phyloP scores from a whole-genome alignment of 2,329 filamentous ascomycete species.

The Alternaria triticina region DNA sequence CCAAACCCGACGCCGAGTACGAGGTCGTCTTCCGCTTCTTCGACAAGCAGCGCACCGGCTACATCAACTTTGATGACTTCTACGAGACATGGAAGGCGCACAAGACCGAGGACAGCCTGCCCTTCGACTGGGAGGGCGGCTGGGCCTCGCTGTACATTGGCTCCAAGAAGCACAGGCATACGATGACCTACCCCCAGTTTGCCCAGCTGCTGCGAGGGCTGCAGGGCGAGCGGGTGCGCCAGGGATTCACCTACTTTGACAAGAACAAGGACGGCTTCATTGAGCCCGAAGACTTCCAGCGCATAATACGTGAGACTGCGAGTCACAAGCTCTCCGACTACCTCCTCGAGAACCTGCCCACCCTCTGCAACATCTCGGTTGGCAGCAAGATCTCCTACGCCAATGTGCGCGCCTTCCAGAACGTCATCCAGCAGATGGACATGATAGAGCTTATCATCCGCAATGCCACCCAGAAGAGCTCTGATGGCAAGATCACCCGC shows the following conservation, averaged over 20 bases:
- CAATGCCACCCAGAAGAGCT: conserved; percentile 81
- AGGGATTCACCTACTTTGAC: conserved; percentile 93
- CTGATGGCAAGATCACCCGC: conserved; percentile 90
- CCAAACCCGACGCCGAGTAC: conserved; percentile 96
- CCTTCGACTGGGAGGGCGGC: conserved; percentile 96
- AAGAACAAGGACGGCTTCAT: conserved; percentile 94
- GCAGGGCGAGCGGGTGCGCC: conserved; percentile 93
- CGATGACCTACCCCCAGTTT: conserved; percentile 95
- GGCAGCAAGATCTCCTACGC: conserved; percentile 96
- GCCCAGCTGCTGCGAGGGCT: conserved; percentile 96
- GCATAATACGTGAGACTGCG: conserved; percentile 91
- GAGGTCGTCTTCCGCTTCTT: conserved; percentile 98
- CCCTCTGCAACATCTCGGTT: conserved; percentile 91
- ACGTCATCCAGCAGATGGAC: conserved; percentile 97
- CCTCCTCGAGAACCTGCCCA: conserved; percentile 85
- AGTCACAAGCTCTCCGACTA: conserved; percentile 98
- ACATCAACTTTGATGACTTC: conserved; percentile 89
- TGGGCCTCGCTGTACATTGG: conserved; percentile 97
- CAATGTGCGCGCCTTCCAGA: conserved; percentile 97
- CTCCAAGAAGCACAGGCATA: conserved; percentile 83
- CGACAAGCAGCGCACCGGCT: conserved; percentile 81
- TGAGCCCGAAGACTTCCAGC: conserved; percentile 92
- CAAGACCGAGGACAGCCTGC: conserved; percentile 82
- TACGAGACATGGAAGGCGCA: conserved; percentile 84
- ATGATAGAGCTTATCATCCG: conserved; percentile 92